Evolutionary conservation across 2,329 filamentous ascomycete genomes (phyloP), one percentile per base, ranked within the genome.

Genomic region (Zymoseptoria passerinii): DNA sequence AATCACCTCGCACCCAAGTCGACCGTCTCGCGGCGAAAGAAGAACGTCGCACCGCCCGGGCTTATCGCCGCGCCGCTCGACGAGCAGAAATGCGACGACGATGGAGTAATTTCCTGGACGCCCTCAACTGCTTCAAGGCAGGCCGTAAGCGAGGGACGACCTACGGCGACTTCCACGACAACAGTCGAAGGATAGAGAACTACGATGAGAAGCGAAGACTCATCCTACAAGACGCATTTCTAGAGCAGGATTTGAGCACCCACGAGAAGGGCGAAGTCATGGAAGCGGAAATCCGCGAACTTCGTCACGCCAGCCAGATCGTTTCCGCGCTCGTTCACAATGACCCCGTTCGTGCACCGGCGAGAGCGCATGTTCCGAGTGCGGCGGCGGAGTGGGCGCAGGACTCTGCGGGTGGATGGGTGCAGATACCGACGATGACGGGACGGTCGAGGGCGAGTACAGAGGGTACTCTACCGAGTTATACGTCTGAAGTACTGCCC

Each of bases 21-120:
- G 81, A 83, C 58, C 75, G 80, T 27, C 76, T 79, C 8, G 80
- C 81, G 16, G 73, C 77, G 50, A 76, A 75, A 13, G 81, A 84
- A 71, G 81, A 84, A 68, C 76, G 81, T 54, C 73, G 76, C 28
- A 79, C 77, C 28, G 78, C 74, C 9, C 74, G 77, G 10, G 75
- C 78, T 7, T 84, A 84, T 64, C 77, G 76, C 50, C 74, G 77
- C 29, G 80, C 81, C 28, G 81, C 81, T 19, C 76, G 79, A 20
- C 72, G 77, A 28, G 78, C 81, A 52, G 74, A 76, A 48, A 77
- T 79, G 73, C 73, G 75, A 35, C 75, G 77, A 54, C 81, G 78
- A 74, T 82, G 80, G 79, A 69, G 66, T 18, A 60, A 60, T 19
- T 66, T 73, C 54, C 55, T 71, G 6, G 55, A 56, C 9, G 61